Conservation (phyloP, 2,329 filamentous ascomycete genomes). For the Epichloe baconii region DNA sequence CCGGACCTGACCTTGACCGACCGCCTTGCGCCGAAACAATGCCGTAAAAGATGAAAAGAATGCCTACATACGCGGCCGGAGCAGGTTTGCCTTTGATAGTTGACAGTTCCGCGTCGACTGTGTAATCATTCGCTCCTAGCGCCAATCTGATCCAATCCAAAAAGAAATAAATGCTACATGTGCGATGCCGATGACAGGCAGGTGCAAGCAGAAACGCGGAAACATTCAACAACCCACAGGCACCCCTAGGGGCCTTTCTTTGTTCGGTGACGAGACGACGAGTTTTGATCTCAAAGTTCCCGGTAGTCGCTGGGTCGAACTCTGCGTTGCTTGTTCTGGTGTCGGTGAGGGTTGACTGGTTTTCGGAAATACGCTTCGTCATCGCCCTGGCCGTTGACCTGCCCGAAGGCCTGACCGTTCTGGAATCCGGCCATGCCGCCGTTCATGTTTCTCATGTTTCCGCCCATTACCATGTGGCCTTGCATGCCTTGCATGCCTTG, state of each 20-base stretch:
- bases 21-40: background rate
- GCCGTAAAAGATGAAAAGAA: background rate
- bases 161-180: background rate
- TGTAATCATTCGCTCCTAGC: background rate
- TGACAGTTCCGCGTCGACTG: background rate
- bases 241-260: background rate
- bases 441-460: slow-evolving; percentile 14
- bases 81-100: background rate
- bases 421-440: slow-evolving; percentile 21
- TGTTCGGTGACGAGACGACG: background rate
- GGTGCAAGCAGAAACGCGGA: no score
- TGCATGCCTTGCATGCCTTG: slow-evolving; percentile 12
- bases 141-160: background rate
- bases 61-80: background rate
- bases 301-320: slow-evolving; percentile 83
- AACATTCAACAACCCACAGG: no score
- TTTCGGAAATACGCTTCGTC: slow-evolving; percentile 92
- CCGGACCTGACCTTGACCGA: background rate
- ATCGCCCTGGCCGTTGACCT: slow-evolving; percentile 45
- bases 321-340: slow-evolving; percentile 67
- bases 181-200: background rate
- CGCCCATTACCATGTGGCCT: slow-evolving; percentile 9
- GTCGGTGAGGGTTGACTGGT: slow-evolving; percentile 86
- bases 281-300: slow-evolving; percentile 44
- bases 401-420: slow-evolving; percentile 27